Conservation (phyloP, 306 rosid genomes). For the Carpinus viminea region DNA sequence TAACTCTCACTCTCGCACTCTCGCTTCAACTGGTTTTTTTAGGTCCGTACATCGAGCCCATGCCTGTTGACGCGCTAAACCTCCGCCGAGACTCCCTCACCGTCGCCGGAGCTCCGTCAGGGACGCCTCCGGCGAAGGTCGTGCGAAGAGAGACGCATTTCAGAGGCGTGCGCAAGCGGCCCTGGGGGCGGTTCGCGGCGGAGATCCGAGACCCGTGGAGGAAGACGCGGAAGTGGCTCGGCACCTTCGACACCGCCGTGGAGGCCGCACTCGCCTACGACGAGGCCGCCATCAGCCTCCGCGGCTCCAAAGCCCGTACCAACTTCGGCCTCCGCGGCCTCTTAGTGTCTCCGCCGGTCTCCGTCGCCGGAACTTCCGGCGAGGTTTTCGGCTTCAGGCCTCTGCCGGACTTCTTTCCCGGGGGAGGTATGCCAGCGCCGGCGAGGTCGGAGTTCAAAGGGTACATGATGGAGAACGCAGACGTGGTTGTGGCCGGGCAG, state of each 20-base stretch:
- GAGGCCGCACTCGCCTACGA: slow-evolving; percentile 76
- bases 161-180: slow-evolving; percentile 69
- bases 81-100: slow-evolving; percentile 22
- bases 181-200: slow-evolving; percentile 71
- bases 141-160: slow-evolving; percentile 36
- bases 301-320: slow-evolving; percentile 67
- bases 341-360: background rate
- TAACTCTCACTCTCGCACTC: background rate
- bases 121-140: slow-evolving; percentile 10
- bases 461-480: slow-evolving; percentile 54
- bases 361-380: background rate
- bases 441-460: slow-evolving; percentile 60
- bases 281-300: slow-evolving; percentile 54
- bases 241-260: slow-evolving; percentile 71
- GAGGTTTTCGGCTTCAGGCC: slow-evolving; percentile 24
- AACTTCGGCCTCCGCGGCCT: slow-evolving; percentile 44
- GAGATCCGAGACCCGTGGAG: slow-evolving; percentile 75
- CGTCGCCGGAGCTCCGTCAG: background rate
- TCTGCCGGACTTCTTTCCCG: slow-evolving; percentile 18
- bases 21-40: background rate
- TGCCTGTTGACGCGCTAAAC: slow-evolving; percentile 42
- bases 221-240: slow-evolving; percentile 74
- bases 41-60: background rate
- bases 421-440: slow-evolving; percentile 14
- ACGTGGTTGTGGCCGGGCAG: slow-evolving; percentile 35